Evolutionary conservation across 768 basidiomycete species (phyloP), one percentile per base, ranked within the genome.

Genomic region (Mycena chlorophos): DNA sequence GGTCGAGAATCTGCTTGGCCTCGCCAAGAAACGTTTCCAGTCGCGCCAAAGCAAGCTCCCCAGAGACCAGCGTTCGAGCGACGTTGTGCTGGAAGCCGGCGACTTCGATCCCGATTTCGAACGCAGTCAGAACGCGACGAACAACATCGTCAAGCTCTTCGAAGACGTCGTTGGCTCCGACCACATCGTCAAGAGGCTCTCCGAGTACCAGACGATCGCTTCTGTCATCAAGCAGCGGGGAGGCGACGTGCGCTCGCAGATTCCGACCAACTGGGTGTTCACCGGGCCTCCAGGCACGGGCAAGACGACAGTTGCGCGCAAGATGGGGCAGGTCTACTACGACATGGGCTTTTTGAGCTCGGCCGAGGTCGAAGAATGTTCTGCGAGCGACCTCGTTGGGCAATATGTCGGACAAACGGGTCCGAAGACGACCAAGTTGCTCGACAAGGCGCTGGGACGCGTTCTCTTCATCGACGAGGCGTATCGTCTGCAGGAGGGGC

Each of bases 391-490:
- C 57, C 74, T 89, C 27, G 81, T 88, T 1, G 88, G 83, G 1
- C 75, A 87, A 62, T 88, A 83, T 48, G 80, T 88, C 8, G 87
- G 87, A 4, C 86, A 88, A 0, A 88, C 87, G 0, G 88, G 87
- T 0, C 86, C 85, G 0, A 87, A 87, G 66, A 84, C 83, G 1
- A 74, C 69, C 59, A 74, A 80, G 51, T 62, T 83, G 1, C 80
- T 89, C 45, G 83, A 86, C 43, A 84, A 81, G 64, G 87, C 85
- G 0, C 74, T 86, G 0, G 87, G 87, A 0, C 77, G 79, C 38
- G 86, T 89, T 3, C 73, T 88, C 0, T 88, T 89, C 70, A 75
- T 88, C 49, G 87, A 88, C 51, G 87, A 89, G 57, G 87, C 87
- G 0, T 89, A 89, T 61, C 74, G 86, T 23, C 73, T 89, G 13